Evolutionary conservation across 768 basidiomycete species (phyloP).

Genomic region (Auriscalpium vulgare): DNA sequence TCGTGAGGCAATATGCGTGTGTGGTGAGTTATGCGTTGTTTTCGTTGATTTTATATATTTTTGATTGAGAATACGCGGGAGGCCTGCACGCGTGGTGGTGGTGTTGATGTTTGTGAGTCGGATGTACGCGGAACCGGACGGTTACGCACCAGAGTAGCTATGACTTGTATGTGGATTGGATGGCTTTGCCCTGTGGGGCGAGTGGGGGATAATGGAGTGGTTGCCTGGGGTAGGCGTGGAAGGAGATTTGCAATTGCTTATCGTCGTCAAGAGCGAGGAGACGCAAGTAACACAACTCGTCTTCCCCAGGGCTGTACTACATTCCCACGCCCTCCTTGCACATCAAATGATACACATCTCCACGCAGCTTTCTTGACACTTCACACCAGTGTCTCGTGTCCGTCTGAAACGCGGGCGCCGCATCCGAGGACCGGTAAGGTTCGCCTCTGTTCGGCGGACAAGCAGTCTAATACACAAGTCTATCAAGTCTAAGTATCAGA

Average conservation of each 20-base stretch:
- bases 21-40: conserved; percentile 31
- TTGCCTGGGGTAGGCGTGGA: conserved; percentile 49
- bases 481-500: background rate
- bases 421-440: background rate
- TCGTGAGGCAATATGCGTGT: conserved; percentile 45
- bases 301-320: conserved; percentile 6
- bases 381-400: background rate
- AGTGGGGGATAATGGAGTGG: conserved; percentile 60
- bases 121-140: background rate
- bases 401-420: background rate
- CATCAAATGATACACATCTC: no score
- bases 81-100: background rate
- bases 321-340: no score
- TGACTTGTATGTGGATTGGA: conserved; percentile 30
- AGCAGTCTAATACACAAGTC: background rate
- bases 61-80: conserved; percentile 31
- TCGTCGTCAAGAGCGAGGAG: conserved; percentile 28
- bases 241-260: conserved; percentile 30
- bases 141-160: conserved; percentile 38
- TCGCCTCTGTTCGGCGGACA: no score
- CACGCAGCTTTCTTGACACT: no score
- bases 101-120: background rate
- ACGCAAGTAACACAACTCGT: background rate
- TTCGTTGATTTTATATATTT: conserved; percentile 38
- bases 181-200: conserved; percentile 88